A percentile compares a stretch with the other conserved stretches of the same genome.
phyloP scores from a whole-genome alignment of 108 stramenopile genomes.

The Cyclotella atomus region DNA sequence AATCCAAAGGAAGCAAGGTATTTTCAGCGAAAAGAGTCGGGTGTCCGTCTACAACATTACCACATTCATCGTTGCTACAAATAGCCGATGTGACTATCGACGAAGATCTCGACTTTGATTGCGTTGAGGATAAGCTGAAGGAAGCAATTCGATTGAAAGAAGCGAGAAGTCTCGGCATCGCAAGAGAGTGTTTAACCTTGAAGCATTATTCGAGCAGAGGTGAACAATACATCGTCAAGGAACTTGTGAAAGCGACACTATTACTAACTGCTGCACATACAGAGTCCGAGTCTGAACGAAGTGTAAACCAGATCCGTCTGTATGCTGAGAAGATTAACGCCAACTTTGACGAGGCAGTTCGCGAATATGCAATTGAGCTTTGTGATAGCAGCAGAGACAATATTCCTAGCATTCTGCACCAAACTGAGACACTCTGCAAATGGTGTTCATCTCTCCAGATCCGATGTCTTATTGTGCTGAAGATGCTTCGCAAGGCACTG shows the following conservation, averaged over 20 bases:
- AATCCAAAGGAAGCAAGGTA: slow-evolving; percentile 15
- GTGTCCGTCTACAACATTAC: not conserved
- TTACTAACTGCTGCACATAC: slow-evolving; percentile 17
- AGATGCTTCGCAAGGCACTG: slow-evolving; percentile 69
- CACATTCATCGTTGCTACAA: slow-evolving; percentile 3
- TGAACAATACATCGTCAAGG: slow-evolving; percentile 57
- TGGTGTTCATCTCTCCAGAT: slow-evolving; percentile 58
- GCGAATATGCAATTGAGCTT: slow-evolving; percentile 54
- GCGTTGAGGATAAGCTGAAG: slow-evolving; percentile 68
- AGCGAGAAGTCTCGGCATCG: slow-evolving; percentile 67
- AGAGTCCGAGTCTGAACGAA: slow-evolving; percentile 2
- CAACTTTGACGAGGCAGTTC: slow-evolving; percentile 64
- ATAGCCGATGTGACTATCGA: slow-evolving; percentile 1
- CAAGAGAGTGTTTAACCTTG: slow-evolving; percentile 25
- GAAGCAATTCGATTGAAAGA: slow-evolving; percentile 61
- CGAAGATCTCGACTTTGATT: slow-evolving; percentile 58
- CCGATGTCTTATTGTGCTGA: slow-evolving; percentile 69
- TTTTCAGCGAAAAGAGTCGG: slow-evolving; percentile 37
- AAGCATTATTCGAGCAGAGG: slow-evolving; percentile 61
- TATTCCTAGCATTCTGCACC: slow-evolving; percentile 24
- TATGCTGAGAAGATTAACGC: slow-evolving; percentile 58
- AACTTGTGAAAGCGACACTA: slow-evolving; percentile 57
- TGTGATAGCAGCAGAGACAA: slow-evolving; percentile 65
- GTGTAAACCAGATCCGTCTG: slow-evolving; percentile 43
- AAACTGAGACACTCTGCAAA: slow-evolving; percentile 43